Base-by-base conservation (phyloP, 495 filamentous ascomycete species). In the Podospora didyma region DNA sequence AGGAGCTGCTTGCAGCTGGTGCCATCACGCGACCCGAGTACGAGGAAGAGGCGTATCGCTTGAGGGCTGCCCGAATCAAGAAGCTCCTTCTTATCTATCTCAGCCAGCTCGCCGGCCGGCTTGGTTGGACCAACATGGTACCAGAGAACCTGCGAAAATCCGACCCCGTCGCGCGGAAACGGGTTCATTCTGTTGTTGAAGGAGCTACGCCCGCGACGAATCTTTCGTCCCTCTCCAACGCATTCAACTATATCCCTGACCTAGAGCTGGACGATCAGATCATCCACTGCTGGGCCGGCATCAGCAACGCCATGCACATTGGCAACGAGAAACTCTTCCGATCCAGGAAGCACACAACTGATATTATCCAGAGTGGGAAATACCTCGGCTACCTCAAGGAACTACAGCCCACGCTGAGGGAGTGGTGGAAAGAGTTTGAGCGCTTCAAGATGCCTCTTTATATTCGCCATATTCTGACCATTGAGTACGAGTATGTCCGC, bases 121-220 rank as follows among this genome's bases (percentile, higher is more conserved):
- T 97, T 3, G 93, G 90, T 1, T 91, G 95, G 75, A 92, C 94
- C 0, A 93, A 89, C 51, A 96, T 96, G 92, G 85, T 96, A 20
- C 90, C 92, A 2, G 79, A 88, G 12, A 77, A 75, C 58, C 62
- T 82, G 37, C 69, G 79, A 37, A 76, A 70, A 61, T 74, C 72
- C 20, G 79, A 82, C 42, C 75, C 77, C 0, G 72, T 70, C 22
- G 69, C 70, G 16, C 66, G 78, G 11, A 75, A 72, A 50, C 72
- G 77, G 26, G 73, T 72, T 26, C 65, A 70, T 34, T 76, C 75
- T 9, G 4, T 9, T 6, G 70, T 72, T 21, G 79, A 81, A 54
- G 78, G 78, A 0, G 78, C 77, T 34, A 82, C 82, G 21, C 80
- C 79, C 4, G 77, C 73, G n/a, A 82, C 78, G 0, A 80, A 71